Percentiles rank a stretch among this genome's conserved stretches.
These are phyloP conservation scores for Aspergillus campestris DNA, from an alignment of 495 filamentous ascomycete genomes.

Conservation along the genomic window DNA sequence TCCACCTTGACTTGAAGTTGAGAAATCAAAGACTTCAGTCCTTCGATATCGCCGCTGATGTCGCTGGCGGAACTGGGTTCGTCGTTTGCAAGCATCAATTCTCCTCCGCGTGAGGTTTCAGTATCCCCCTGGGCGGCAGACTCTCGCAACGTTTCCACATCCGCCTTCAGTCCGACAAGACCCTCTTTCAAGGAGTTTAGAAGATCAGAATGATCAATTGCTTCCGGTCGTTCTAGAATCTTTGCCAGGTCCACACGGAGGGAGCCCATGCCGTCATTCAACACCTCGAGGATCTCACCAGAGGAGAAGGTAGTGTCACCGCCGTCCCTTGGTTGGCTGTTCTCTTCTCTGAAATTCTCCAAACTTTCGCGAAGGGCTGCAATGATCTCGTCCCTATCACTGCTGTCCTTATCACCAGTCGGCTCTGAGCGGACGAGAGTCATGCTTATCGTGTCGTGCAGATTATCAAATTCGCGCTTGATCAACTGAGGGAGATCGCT, in stretches of 20 bases:
- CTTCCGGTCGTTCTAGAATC: slow-evolving; percentile 65
- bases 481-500: slow-evolving; percentile 41
- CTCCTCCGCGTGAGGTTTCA: slow-evolving; percentile 39
- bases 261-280: slow-evolving; percentile 72
- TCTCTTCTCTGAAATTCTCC: slow-evolving; percentile 58
- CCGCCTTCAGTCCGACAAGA: slow-evolving; percentile 58
- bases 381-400: slow-evolving; percentile 47
- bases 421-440: slow-evolving; percentile 29
- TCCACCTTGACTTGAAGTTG: slow-evolving; percentile 80
- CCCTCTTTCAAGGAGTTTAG: slow-evolving; percentile 78
- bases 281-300: slow-evolving; percentile 68
- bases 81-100: slow-evolving; percentile 49
- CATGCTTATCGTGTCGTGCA: slow-evolving; percentile 49
- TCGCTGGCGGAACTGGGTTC: slow-evolving; percentile 12
- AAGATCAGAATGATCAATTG: slow-evolving; percentile 77
- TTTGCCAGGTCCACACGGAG: slow-evolving; percentile 69
- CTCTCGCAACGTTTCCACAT: slow-evolving; percentile 68
- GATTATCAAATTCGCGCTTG: slow-evolving; percentile 65
- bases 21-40: slow-evolving; percentile 71
- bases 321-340: slow-evolving; percentile 45
- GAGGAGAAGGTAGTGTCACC: slow-evolving; percentile 50
- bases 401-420: slow-evolving; percentile 39
- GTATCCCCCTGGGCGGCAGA: slow-evolving; percentile 20
- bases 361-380: slow-evolving; percentile 63
- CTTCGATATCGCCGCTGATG: slow-evolving; percentile 66